Evolutionary conservation across 257 asterid genomes (phyloP).

Genomic region (Solanum bulbocastanum): DNA sequence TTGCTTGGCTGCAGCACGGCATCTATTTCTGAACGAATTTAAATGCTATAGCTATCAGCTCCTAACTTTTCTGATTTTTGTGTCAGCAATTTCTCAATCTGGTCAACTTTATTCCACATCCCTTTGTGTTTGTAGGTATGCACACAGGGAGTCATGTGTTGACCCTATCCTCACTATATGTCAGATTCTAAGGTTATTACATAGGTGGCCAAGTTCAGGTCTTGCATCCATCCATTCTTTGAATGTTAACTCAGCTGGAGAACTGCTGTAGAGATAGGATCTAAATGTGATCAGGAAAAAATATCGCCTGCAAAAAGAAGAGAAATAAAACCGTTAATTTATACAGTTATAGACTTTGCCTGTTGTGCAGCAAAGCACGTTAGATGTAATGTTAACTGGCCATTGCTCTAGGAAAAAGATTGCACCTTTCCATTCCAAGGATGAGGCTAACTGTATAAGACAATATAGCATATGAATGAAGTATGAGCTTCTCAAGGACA

Average conservation of each 20-base stretch:
- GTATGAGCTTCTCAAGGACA: not conserved
- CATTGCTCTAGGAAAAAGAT: not conserved
- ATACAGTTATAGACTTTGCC: not conserved
- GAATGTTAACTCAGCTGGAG: conserved; percentile 50
- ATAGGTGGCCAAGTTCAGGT: conserved; percentile 94
- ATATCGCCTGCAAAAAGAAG: conserved; percentile 66
- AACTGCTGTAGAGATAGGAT: conserved; percentile 71
- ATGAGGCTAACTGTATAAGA: not conserved
- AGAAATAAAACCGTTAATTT: not conserved
- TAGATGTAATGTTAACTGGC: not conserved
- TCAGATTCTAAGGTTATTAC: conserved; percentile 77
- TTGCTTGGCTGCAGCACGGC: not conserved
- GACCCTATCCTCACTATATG: conserved; percentile 14
- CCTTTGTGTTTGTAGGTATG: not conserved
- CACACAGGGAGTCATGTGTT: not conserved
- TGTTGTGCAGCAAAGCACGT: not conserved
- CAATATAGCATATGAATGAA: not conserved
- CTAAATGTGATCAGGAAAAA: conserved; percentile 83
- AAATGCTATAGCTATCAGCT: not conserved
- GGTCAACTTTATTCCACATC: not conserved
- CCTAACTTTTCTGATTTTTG: not conserved
- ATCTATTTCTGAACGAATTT: not conserved
- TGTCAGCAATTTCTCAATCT: not conserved
- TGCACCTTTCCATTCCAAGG: not conserved
- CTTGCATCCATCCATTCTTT: conserved; percentile 80